Evolutionary conservation across 129 eudicot genomes (phyloP), one percentile per base, ranked within the genome.

Genomic region (Pulicaria dysenterica): DNA sequence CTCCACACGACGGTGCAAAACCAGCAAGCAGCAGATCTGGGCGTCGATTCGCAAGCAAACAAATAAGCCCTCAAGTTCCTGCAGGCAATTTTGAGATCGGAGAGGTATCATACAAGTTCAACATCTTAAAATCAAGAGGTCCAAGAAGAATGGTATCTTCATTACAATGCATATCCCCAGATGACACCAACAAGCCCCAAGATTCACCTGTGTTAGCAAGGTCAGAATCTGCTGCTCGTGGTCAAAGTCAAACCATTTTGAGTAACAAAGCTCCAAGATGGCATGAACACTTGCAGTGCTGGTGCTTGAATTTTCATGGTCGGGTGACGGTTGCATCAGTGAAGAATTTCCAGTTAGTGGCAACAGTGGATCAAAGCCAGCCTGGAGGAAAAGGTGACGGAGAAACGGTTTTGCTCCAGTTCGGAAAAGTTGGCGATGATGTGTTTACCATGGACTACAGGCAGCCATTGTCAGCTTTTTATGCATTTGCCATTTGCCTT

Each of bases 291-390:
- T 78, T 88, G 84, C 92, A 88, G 36, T 88, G 97, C 75, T 91
- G 97, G 97, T 91, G 97, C 82, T 79, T 91, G 73, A 91, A 91
- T 71, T 91, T 91, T 69, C 97, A 88, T 44, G 97, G 97, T 2
- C 80, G 97, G 78, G 97, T 91, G 11, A 91, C 97, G 0, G 92
- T 91, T 10, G 97, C 97, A 36, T 91, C 97, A 3, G 97, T 91
- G 39, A 91, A 91, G 85, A 91, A 91, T 63, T 91, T 91, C 59
- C 97, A 91, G 75, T 79, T 91, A 40, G 95, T 82, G 58, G 97
- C 93, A 1, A 84, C 90, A 0, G 43, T 79, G 61, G 97, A 91
- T 49, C 90, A 80, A 64, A 91, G 95, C 73, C 89, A 86, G 58
- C 96, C 93, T 0, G 87, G 83, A 16, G 91, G 93, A 9, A 77